These are phyloP conservation scores for Zymoseptoria brevis DNA, from an alignment of 2,329 filamentous ascomycete genomes.

Conservation along the genomic window DNA sequence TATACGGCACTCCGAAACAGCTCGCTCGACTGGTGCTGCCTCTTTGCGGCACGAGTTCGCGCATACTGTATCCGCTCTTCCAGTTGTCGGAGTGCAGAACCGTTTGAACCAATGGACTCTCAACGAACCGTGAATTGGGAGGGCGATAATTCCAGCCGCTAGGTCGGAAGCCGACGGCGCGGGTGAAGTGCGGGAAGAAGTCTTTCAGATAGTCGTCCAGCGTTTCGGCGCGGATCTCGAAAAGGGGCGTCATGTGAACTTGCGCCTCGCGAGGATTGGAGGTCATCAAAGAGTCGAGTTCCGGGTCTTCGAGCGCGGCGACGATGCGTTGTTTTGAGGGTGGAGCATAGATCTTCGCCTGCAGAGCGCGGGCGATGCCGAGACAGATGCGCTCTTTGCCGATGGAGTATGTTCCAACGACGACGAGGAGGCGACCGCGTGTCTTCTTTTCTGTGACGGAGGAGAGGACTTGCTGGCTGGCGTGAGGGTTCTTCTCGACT, in stretches of 20 bases:
- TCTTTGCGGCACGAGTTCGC: constrained; percentile 70
- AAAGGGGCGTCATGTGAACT: constrained; percentile 94
- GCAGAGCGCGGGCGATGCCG: constrained; percentile 77
- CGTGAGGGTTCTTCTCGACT: constrained; percentile 24
- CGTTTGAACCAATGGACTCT: constrained; percentile 55
- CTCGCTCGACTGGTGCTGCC: constrained; percentile 75
- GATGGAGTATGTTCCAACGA: constrained; percentile 96
- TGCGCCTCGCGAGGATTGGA: constrained; percentile 74
- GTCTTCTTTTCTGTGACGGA: constrained; percentile 28
- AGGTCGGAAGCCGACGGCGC: constrained; percentile 83
- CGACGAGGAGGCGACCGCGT: constrained; percentile 68
- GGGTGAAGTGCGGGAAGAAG: constrained; percentile 73
- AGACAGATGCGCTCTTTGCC: constrained; percentile 95
- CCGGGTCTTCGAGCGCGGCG: constrained; percentile 74
- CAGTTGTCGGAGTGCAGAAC: constrained; percentile 63
- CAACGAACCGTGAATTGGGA: constrained; percentile 53
- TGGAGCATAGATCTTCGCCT: constrained; percentile 83
- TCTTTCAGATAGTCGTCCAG: constrained; percentile 78
- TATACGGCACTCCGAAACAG: constrained; percentile 92
- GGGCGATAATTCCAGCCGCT: constrained; percentile 92
- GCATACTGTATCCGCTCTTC: constrained; percentile 63
- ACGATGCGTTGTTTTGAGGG: constrained; percentile 77
- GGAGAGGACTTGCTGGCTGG: constrained; percentile 24
- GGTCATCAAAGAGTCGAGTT: constrained; percentile 70
- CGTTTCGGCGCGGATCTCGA: constrained; percentile 87